phyloP scores from a whole-genome alignment of 768 basidiomycete genomes.

The Chiua virens region DNA sequence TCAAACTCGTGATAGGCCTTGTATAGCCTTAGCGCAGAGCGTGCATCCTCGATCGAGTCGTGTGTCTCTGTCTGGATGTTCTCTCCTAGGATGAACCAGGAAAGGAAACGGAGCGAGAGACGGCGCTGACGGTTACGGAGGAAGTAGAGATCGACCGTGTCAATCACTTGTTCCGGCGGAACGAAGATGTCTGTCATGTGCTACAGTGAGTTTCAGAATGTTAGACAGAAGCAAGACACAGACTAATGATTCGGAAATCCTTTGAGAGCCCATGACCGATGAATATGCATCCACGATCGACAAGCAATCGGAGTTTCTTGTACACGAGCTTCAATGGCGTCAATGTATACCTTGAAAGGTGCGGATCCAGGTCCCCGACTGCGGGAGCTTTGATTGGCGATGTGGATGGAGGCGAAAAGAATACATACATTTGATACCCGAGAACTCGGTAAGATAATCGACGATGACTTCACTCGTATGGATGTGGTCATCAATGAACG shows the following conservation, averaged over 20 bases:
- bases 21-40: slow-evolving; percentile 81
- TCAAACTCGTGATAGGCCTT: slow-evolving; percentile 79
- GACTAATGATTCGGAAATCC: slow-evolving; percentile 98
- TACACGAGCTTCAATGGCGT: slow-evolving; percentile 98
- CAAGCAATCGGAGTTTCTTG: slow-evolving; percentile 91
- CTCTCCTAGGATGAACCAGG: slow-evolving; percentile 91
- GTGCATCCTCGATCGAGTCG: slow-evolving; percentile 98
- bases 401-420: not conserved
- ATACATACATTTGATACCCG: slow-evolving; percentile 86
- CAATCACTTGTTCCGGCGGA: slow-evolving; percentile 92
- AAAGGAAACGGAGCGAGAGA: slow-evolving; percentile 87
- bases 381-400: slow-evolving; percentile 4
- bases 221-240: slow-evolving; percentile 28
- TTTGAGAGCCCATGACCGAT: slow-evolving; percentile 97
- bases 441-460: slow-evolving; percentile 96
- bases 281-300: slow-evolving; percentile 94
- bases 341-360: slow-evolving; percentile 78
- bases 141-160: slow-evolving; percentile 97
- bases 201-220: not conserved
- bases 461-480: slow-evolving; percentile 95
- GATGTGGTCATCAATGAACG: slow-evolving; percentile 98
- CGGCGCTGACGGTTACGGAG: slow-evolving; percentile 78
- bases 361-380: slow-evolving; percentile 94
- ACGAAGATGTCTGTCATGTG: slow-evolving; percentile 80
- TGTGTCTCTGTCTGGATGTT: slow-evolving; percentile 93